Base-by-base conservation (phyloP, 1,284 basidiomycete species). In the Xanthoconium separans region DNA sequence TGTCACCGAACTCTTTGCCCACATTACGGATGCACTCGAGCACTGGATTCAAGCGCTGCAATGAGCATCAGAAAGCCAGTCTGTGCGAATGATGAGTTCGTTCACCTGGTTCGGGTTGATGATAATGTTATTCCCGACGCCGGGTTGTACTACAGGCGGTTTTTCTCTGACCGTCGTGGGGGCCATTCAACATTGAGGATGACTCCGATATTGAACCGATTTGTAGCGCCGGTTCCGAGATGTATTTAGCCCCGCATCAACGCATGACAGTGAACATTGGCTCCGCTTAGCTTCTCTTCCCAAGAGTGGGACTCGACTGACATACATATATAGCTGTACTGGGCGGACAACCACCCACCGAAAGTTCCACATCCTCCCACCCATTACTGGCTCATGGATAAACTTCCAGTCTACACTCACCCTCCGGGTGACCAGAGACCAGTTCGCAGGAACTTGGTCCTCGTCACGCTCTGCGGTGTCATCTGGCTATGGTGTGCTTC, bases 1-100 rank as follows among this genome's bases (percentile, higher is more conserved):
- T 95, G 65, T 99, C 95, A 1, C 92, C 91, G 64, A 93, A 97
- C 71, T 99, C 95, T 74, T 95, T 96, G 0, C 90, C 85, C 1
- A 98, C 88, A 70, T 93, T 92, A 56, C 87, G 82, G 50, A 99
- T 90, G 57, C 82, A 82, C 58, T 89, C 84, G 9, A 98, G 79
- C 9, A 98, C 75, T 0, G 93, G 93, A 64, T 99, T 99, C 16
- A 91, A 84, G 60, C 93, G 80, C 89, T 97, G 64, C 31, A 42
- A 13, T 6, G 20, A 15, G 49, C 11, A 29, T 47, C 58, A 43
- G 44, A 30, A 7, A 40, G 47, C 16, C 0, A 8, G 39, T 40
- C 6, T 12, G 8, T 24, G 22, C 6, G 10, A 6, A 15, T 6
- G 11, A 29, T 16, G 49, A 43, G 58, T 22, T 8, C 3, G 20